Evolutionary conservation across 1,284 basidiomycete genomes (phyloP).

Genomic region (Athelia psychrophila): DNA sequence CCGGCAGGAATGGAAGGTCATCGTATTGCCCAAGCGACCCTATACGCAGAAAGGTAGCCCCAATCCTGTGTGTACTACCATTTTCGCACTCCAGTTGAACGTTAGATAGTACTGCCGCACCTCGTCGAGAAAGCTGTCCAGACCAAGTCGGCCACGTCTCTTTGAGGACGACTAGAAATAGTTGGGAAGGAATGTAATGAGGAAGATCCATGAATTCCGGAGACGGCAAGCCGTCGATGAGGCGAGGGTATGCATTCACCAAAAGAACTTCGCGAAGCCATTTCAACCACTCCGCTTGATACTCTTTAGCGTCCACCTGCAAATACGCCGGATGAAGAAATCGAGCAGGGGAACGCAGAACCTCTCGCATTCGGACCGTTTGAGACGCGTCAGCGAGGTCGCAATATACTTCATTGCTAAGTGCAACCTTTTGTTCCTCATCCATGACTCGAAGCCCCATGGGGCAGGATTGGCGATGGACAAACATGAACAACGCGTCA

Average conservation of each 20-base stretch:
- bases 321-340: background rate
- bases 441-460: slow-evolving; percentile 6
- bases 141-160: background rate
- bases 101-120: background rate
- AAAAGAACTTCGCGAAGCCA: background rate
- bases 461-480: slow-evolving; percentile 4
- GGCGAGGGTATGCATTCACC: background rate
- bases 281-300: background rate
- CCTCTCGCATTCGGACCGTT: background rate
- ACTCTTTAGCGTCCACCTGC: background rate
- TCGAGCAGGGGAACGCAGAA: background rate
- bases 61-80: background rate
- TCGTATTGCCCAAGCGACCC: background rate
- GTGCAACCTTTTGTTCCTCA: slow-evolving; percentile 1
- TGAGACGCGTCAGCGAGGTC: background rate
- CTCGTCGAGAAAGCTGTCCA: background rate
- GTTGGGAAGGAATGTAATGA: background rate
- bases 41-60: background rate
- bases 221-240: background rate
- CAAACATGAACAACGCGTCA: slow-evolving; percentile 15
- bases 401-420: background rate
- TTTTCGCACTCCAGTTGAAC: background rate
- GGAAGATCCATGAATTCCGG: background rate
- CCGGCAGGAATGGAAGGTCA: background rate
- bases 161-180: background rate